These are phyloP conservation scores for Phytophthora vignae DNA, from an alignment of 352 stramenopile genomes.

Conservation along the genomic window DNA sequence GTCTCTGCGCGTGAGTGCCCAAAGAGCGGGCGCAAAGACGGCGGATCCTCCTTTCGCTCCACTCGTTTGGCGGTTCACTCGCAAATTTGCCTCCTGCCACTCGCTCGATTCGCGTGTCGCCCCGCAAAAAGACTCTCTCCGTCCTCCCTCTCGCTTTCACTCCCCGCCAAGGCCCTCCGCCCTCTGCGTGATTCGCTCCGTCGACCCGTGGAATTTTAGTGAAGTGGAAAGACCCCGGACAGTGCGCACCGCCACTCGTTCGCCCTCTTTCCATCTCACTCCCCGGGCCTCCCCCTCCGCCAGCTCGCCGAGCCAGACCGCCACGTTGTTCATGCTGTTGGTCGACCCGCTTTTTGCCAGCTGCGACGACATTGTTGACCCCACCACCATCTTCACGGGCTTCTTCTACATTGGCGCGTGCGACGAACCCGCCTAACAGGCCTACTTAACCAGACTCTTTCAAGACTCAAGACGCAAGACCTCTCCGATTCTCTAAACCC, in stretches of 20 bases:
- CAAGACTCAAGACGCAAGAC: slow-evolving; percentile 2
- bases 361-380: slow-evolving; percentile 90
- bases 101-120: slow-evolving; percentile 9
- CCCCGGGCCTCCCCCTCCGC: slow-evolving; percentile 18
- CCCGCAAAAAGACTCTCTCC: not conserved
- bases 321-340: slow-evolving; percentile 84
- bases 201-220: slow-evolving; percentile 6
- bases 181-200: slow-evolving; percentile 2
- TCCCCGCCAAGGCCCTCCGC: not conserved
- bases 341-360: slow-evolving; percentile 71
- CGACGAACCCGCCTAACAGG: slow-evolving; percentile 89
- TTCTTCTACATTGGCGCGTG: slow-evolving; percentile 93
- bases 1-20: slow-evolving; percentile 1
- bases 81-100: slow-evolving; percentile 28
- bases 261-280: slow-evolving; percentile 19
- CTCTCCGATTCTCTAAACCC: not conserved
- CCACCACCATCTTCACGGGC: slow-evolving; percentile 88
- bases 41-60: slow-evolving; percentile 32
- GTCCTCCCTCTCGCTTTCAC: not conserved
- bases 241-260: not conserved
- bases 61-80: slow-evolving; percentile 36
- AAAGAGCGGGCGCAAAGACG: slow-evolving; percentile 2
- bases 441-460: slow-evolving; percentile 1
- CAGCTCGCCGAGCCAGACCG: slow-evolving; percentile 34
- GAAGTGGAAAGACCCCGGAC: slow-evolving; percentile 24